Percentiles rank a stretch among this genome's conserved stretches.
phyloP scores from a whole-genome alignment of 108 stramenopile species.

The Chaetoceros tenuissimus region DNA sequence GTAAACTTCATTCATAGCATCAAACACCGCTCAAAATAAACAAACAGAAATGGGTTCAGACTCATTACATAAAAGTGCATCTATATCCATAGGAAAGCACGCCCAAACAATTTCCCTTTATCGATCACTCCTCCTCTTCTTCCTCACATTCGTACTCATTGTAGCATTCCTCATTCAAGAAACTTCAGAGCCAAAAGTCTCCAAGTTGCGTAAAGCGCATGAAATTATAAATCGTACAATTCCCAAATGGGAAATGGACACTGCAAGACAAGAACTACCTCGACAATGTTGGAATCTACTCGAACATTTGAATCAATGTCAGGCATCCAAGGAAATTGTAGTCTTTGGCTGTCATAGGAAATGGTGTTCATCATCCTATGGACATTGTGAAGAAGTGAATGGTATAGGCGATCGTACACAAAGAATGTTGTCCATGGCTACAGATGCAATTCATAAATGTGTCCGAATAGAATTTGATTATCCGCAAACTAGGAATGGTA shows the following conservation, averaged over 20 bases:
- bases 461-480: not conserved
- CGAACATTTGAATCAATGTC: not conserved
- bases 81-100: not conserved
- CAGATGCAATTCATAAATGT: not conserved
- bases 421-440: not conserved
- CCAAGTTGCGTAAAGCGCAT: not conserved
- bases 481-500: not conserved
- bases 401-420: conserved; percentile 3
- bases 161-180: no score
- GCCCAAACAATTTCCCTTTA: no score
- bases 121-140: no score
- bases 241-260: not conserved
- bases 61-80: not conserved
- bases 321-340: not conserved
- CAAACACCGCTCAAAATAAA: no score
- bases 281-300: not conserved
- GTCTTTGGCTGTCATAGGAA: conserved; percentile 2
- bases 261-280: not conserved
- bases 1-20: no score
- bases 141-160: no score
- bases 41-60: not conserved
- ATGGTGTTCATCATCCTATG: not conserved
- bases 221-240: not conserved
- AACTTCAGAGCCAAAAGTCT: not conserved
- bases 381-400: not conserved